Evolutionary conservation across 257 asterid genomes (phyloP).

Genomic region (Nyctanthes arbortristis): DNA sequence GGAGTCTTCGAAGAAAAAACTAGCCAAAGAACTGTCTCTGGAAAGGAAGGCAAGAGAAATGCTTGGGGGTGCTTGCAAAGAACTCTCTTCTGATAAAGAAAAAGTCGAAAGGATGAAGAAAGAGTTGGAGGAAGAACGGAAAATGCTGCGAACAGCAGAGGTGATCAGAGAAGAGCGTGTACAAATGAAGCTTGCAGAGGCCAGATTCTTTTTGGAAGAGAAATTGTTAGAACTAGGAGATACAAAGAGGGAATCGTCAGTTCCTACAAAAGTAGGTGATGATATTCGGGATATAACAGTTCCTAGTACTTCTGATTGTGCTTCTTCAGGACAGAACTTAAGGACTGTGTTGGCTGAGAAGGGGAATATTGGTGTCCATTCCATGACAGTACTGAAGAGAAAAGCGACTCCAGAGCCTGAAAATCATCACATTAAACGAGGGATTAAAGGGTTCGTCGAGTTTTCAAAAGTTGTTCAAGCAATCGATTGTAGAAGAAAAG

Average conservation of each 20-base stretch:
- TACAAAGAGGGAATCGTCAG: conserved; percentile 10
- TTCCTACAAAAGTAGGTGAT: conserved; percentile 12
- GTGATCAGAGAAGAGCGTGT: conserved; percentile 80
- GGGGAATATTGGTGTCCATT: conserved; percentile 1
- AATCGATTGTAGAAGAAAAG: conserved; percentile 68
- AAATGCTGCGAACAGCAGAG: conserved; percentile 76
- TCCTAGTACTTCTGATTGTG: neutral
- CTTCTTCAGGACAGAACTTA: conserved; percentile 23
- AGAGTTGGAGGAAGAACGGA: conserved; percentile 71
- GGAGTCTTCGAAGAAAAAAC: conserved; percentile 46
- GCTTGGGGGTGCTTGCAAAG: conserved; percentile 43
- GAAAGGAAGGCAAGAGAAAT: conserved; percentile 60
- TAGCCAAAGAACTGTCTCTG: conserved; percentile 45
- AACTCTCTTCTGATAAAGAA: conserved; percentile 43
- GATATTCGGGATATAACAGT: neutral
- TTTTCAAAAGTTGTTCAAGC: conserved; percentile 75
- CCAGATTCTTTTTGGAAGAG: conserved; percentile 59
- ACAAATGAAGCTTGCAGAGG: conserved; percentile 78
- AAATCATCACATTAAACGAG: conserved; percentile 80
- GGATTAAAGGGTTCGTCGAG: conserved; percentile 90
- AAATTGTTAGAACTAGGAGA: conserved; percentile 45
- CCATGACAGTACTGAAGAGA: conserved; percentile 23
- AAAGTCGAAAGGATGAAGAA: conserved; percentile 45
- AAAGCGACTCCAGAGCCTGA: conserved; percentile 44
- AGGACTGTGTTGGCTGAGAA: conserved; percentile 36